Evolutionary conservation across 2,329 filamentous ascomycete genomes (phyloP), one percentile per base, ranked within the genome.

Genomic region (Stachybotrys echinatus): DNA sequence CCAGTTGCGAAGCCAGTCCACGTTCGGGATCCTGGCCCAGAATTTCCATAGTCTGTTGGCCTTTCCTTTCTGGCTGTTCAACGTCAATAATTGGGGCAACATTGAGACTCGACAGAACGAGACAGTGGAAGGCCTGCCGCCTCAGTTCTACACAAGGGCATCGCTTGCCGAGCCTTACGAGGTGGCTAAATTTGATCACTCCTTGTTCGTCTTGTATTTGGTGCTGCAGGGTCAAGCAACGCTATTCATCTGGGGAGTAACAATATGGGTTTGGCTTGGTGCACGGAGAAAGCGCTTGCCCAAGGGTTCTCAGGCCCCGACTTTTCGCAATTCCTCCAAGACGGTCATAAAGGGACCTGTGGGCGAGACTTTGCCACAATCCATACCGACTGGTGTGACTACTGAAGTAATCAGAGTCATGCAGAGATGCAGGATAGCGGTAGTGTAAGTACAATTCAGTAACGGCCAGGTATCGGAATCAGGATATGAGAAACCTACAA

Each of bases 1-100:
- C 1, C 45, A 44, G 22, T 48, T 59, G 0, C 3, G 12, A 2
- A 47, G 48, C 23, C 23, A 42, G 10, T 45, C 48, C 12, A 50
- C 49, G 3, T 49, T 21, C 54, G 58, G 6, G 44, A 52, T 18
- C 5, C 47, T 61, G 4, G 14, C 23, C 5, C 56, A 61, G 34
- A 58, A 52, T 51, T 57, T 61, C 42, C 54, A 58, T 23, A 55
- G 56, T 43, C 51, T 61, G 19, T 49, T 49, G 7, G 55, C 34
- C 5, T 61, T 58, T 23, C 58, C 57, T 1, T 52, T 56, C 44
- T 61, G 58, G 58, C 49, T 61, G 20, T 61, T 61, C 50, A 60
- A 60, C 39, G 53, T 46, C 12, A 60, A 60, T 45, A 61, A 60
- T 39, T 59, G 45, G 38, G 59, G 54, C 3, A 61, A 61, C 27